phyloP scores from a whole-genome alignment of 1,139 yeast species.

The Meyerozyma carpophila region DNA sequence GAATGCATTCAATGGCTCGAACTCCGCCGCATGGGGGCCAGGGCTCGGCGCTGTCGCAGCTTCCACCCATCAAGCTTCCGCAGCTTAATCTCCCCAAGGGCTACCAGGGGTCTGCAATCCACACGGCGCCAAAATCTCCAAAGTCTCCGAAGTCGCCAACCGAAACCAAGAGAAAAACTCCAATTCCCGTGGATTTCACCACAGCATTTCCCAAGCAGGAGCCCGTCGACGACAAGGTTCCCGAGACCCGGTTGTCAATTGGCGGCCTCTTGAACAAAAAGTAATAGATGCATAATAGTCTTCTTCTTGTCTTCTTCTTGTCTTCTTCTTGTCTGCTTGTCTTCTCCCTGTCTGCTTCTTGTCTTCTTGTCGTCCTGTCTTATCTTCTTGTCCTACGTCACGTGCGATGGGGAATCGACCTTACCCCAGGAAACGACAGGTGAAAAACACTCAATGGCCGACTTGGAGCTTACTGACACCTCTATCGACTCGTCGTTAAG shows the following conservation, averaged over 20 bases:
- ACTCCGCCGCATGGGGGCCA: slow-evolving; percentile 2
- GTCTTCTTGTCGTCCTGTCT: not conserved
- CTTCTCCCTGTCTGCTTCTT: not conserved
- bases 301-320: not conserved
- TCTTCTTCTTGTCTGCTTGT: not conserved
- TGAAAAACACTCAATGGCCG: not conserved
- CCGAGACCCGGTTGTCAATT: slow-evolving; percentile 21
- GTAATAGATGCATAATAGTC: not conserved
- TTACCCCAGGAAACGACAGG: not conserved
- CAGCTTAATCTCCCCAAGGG: not conserved
- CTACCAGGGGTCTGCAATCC: not conserved
- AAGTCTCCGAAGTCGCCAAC: slow-evolving; percentile 1
- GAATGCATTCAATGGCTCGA: slow-evolving; percentile 1
- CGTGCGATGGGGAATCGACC: not conserved
- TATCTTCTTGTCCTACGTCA: not conserved
- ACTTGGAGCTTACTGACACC: not conserved
- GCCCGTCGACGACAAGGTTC: slow-evolving; percentile 7
- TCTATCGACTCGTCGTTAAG: slow-evolving; percentile 44
- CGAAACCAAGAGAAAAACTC: slow-evolving; percentile 5
- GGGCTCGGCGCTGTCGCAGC: slow-evolving; percentile 2
- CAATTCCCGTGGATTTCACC: slow-evolving; percentile 30
- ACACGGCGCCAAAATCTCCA: not conserved
- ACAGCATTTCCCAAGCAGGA: slow-evolving; percentile 12
- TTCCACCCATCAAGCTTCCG: slow-evolving; percentile 1
- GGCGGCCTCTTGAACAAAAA: slow-evolving; percentile 31